phyloP scores from a whole-genome alignment of 2,329 filamentous ascomycete species.

The Arthrobotrys sphaeroides region DNA sequence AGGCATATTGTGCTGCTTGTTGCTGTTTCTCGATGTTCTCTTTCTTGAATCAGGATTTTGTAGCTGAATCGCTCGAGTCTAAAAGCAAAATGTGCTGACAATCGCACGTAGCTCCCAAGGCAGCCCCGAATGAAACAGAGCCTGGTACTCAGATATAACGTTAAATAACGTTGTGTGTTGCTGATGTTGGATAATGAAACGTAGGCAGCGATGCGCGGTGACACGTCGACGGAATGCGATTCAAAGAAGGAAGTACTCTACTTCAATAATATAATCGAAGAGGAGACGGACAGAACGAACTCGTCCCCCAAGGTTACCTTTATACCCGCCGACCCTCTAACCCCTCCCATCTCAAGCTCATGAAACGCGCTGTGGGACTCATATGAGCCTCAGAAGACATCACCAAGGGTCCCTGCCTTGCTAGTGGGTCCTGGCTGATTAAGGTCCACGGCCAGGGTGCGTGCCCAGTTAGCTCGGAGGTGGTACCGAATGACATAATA shows the following conservation, averaged over 20 bases:
- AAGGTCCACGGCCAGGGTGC: background rate
- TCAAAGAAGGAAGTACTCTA: no score
- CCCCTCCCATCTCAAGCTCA: background rate
- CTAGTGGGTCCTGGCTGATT: background rate
- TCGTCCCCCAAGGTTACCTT: background rate
- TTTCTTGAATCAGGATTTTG: background rate
- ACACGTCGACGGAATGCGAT: no score
- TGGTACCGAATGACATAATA: slow-evolving; percentile 14
- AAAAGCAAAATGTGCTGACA: no score
- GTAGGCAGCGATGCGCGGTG: background rate
- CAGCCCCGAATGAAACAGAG: no score
- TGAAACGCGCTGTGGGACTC: background rate
- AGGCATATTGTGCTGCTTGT: slow-evolving; percentile 16
- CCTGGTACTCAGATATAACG: background rate
- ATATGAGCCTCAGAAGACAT: background rate
- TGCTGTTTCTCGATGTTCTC: background rate
- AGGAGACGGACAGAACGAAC: background rate
- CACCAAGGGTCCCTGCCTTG: background rate
- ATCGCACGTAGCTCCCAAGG: no score
- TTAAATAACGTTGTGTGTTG: background rate
- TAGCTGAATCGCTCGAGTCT: background rate
- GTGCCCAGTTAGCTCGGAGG: background rate
- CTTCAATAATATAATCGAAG: no score
- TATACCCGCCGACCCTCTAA: slow-evolving; percentile 1
- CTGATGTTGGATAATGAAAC: background rate